Evolutionary conservation across 768 basidiomycete species (phyloP).

Genomic region (Amanita molliuscula): DNA sequence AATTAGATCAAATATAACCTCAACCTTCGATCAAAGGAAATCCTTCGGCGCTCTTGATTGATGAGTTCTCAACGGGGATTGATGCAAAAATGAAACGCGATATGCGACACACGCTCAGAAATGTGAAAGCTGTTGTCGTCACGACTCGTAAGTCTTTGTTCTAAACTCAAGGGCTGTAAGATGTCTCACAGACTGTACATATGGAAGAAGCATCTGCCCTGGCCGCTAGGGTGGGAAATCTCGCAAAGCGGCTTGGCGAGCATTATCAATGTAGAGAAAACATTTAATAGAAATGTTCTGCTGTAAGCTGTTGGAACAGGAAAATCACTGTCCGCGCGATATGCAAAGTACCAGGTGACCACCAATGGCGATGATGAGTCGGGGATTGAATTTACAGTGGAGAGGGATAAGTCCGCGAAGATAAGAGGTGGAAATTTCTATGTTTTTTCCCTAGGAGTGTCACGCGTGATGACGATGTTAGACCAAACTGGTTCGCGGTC

Average conservation of each 20-base stretch:
- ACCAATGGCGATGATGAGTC: constrained; percentile 23
- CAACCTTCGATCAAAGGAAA: constrained; percentile 36
- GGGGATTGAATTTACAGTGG: constrained; percentile 50
- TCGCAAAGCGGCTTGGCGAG: constrained; percentile 59
- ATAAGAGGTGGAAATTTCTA: not conserved
- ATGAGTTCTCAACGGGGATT: constrained; percentile 77
- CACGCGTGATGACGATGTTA: not conserved
- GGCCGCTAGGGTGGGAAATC: constrained; percentile 66
- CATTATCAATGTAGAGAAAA: not conserved
- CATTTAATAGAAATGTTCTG: not conserved
- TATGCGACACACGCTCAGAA: constrained; percentile 68
- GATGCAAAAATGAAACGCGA: constrained; percentile 79
- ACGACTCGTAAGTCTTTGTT: constrained; percentile 46
- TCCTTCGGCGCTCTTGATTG: constrained; percentile 68
- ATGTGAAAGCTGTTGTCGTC: constrained; percentile 62
- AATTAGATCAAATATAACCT: not conserved
- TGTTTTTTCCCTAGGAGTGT: not conserved
- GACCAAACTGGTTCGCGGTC: not conserved
- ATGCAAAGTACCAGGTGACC: constrained; percentile 64
- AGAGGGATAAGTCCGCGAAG: constrained; percentile 50
- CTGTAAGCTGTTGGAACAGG: constrained; percentile 55
- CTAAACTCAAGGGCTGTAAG: not conserved
- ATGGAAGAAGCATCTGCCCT: constrained; percentile 82
- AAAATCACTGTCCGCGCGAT: constrained; percentile 49
- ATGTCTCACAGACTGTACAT: constrained; percentile 40